Evolutionary conservation across 257 asterid species (phyloP).

Genomic region (Anisodus tanguticus): DNA sequence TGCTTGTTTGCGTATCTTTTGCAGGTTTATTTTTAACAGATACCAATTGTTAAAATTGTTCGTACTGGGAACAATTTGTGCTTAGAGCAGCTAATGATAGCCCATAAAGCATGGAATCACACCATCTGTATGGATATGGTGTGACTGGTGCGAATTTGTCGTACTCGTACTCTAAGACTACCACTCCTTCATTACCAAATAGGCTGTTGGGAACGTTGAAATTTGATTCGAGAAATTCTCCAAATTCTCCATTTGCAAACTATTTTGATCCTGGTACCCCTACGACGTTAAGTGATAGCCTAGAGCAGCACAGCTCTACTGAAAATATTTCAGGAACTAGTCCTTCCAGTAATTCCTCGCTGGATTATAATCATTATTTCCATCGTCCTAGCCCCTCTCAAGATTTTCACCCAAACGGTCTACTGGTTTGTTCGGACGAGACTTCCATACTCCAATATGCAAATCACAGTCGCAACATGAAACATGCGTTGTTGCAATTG

Average conservation of each 20-base stretch:
- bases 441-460: conserved; percentile 43
- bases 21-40: neutral
- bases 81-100: conserved; percentile 33
- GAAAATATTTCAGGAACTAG: conserved; percentile 58
- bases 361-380: conserved; percentile 48
- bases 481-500: conserved; percentile 58
- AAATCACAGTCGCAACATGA: conserved; percentile 49
- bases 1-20: neutral
- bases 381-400: conserved; percentile 49
- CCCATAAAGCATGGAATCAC: conserved; percentile 47
- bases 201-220: conserved; percentile 55
- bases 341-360: conserved; percentile 60
- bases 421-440: conserved; percentile 38
- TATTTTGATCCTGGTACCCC: conserved; percentile 54
- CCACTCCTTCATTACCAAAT: conserved; percentile 55
- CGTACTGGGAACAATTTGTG: conserved; percentile 22
- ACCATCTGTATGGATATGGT: conserved; percentile 38
- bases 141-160: conserved; percentile 41
- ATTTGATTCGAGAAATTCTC: conserved; percentile 65
- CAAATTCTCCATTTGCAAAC: conserved; percentile 70
- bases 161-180: conserved; percentile 42
- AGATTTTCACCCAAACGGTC: conserved; percentile 44
- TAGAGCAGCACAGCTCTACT: conserved; percentile 60
- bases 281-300: conserved; percentile 52
- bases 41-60: neutral